Base-by-base conservation (phyloP, 2,329 filamentous ascomycete genomes). In the Penicillium sp. region DNA sequence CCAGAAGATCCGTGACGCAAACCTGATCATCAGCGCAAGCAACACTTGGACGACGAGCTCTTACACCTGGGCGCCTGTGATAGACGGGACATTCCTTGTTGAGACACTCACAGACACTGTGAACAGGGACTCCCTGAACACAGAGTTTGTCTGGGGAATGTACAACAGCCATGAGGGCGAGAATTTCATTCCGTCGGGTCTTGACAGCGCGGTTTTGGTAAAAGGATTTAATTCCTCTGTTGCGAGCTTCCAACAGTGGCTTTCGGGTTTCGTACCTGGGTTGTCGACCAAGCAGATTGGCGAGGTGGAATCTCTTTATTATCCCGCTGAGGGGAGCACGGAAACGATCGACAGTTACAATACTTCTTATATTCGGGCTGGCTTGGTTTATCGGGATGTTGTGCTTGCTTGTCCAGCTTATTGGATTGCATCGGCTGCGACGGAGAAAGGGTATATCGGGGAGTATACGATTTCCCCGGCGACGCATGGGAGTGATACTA, bases 111-210 rank as follows among this genome's bases (percentile, higher is more conserved):
- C 78, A 3, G 61, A 76, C 1, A 79, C 78, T 0, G 73, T 80
- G 0, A 61, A 64, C 0, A 68, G 65, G 4, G 70, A 73, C 0
- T 50, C 62, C 4, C 70, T 84, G 9, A 79, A 83, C 52, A 77
- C 78, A 2, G 75, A 81, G 2, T 68, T 73, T 9, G 77, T 79
- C 0, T 82, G 81, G 61, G 77, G 78, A n/a, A 82, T 81, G 76
- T 87, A 86, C 68, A 88, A 88, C 67, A 78, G 81, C 0, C 82
- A 86, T 65, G 85, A 88, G 70, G 85, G 86, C 23, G 81, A 87
- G 67, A 85, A 83, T 61, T 88, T 88, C 63, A 74, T 86, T 23
- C 83, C 83, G 0, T 67, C 79, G 0, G 81, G 79, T 0, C 73
- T 87, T 1, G 66, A 73, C 19, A 73, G 71, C 48, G 59, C 61